Conservation (phyloP, 768 basidiomycete species). For the Nevesoporus exiguus region DNA sequence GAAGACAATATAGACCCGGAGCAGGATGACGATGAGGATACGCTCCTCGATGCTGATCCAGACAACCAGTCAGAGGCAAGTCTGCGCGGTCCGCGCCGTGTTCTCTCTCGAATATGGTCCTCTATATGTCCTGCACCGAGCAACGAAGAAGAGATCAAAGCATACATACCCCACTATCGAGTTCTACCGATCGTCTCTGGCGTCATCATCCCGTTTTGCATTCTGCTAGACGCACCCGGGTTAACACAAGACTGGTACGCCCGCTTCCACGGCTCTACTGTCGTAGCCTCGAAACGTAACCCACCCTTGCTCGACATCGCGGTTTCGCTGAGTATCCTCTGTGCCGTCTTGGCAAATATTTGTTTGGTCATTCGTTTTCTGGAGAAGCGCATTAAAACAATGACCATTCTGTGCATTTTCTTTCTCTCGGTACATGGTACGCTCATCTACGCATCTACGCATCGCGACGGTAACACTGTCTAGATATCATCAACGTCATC, state of each 20-base stretch:
- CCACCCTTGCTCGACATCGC: constrained; percentile 57
- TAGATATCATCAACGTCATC: constrained; percentile 68
- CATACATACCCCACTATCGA: constrained; percentile 57
- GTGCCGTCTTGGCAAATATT: constrained; percentile 63
- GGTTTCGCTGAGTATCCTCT: constrained; percentile 62
- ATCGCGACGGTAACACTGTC: neutral
- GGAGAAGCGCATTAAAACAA: constrained; percentile 58
- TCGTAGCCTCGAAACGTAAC: constrained; percentile 50
- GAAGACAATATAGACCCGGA: constrained; percentile 6
- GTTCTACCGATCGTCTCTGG: constrained; percentile 63
- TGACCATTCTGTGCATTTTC: constrained; percentile 61
- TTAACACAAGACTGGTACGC: constrained; percentile 71
- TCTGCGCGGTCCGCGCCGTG: neutral
- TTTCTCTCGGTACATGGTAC: constrained; percentile 69
- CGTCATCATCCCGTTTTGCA: constrained; percentile 68
- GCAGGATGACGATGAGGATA: constrained; percentile 12
- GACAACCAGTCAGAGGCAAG: neutral
- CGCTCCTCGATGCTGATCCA: neutral
- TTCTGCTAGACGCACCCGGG: constrained; percentile 80
- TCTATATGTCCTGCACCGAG: constrained; percentile 9
- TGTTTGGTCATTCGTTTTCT: constrained; percentile 69
- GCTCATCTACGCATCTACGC: constrained; percentile 17
- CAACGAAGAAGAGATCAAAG: constrained; percentile 26
- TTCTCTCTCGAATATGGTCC: neutral
- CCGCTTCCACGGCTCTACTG: constrained; percentile 40